Evolutionary conservation across 805 yeast genomes (phyloP).

Genomic region (Candida insectalens): DNA sequence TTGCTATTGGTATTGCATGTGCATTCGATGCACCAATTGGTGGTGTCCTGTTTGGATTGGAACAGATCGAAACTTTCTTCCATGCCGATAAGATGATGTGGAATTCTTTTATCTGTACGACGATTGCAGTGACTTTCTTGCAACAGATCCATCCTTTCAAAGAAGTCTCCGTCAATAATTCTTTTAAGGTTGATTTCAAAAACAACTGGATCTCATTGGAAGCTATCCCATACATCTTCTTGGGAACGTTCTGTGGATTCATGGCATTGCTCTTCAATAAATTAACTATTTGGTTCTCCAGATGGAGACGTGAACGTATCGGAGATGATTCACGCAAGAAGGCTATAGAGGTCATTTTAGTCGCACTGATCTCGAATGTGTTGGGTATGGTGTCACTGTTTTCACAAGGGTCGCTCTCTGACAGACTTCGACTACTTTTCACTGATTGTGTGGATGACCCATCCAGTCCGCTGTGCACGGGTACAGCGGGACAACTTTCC

Average conservation of each 20-base stretch:
- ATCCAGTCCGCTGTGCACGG: conserved; percentile 16
- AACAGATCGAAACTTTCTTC: conserved; percentile 55
- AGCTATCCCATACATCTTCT: conserved; percentile 55
- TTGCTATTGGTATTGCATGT: conserved; percentile 77
- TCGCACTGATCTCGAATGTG: conserved; percentile 43
- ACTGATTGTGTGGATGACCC: conserved; percentile 45
- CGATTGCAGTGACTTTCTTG: conserved; percentile 56
- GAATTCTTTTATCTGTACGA: conserved; percentile 76
- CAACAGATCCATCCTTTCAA: conserved; percentile 41
- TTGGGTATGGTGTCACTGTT: conserved; percentile 21
- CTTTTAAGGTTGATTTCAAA: conserved; percentile 59
- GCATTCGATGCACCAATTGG: conserved; percentile 87
- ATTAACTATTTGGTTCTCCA: conserved; percentile 36
- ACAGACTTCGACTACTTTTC: conserved; percentile 51
- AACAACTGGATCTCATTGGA: conserved; percentile 68
- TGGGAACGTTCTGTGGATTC: conserved; percentile 65
- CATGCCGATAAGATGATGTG: conserved; percentile 62
- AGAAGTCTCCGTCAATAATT: conserved; percentile 27
- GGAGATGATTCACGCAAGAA: conserved; percentile 21
- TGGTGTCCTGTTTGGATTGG: conserved; percentile 73
- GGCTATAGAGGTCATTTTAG: conserved; percentile 35
- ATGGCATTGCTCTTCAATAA: conserved; percentile 47
- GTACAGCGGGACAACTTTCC: conserved; percentile 12
- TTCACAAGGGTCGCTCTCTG: conserved; percentile 46
- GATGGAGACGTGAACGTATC: conserved; percentile 17